Percentiles rank a stretch among this genome's conserved stretches.
Evolutionary conservation across 257 asterid species (phyloP).

Genomic region (Solanum verrucosum): DNA sequence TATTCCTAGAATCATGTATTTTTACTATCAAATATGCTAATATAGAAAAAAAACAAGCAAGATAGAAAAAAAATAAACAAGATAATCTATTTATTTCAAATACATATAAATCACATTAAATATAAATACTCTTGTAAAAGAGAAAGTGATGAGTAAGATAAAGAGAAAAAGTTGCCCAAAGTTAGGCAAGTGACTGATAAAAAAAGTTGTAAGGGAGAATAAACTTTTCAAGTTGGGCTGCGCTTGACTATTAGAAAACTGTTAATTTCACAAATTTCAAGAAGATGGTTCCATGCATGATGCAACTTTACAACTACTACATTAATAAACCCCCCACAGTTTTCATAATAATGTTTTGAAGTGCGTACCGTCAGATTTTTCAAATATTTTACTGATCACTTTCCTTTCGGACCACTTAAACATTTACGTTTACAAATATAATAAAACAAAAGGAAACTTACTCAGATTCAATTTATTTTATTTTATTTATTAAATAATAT

Average conservation of each 20-base stretch:
- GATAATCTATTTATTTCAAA: too few relatives aligned
- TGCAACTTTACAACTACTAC: neutral
- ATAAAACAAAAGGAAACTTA: neutral
- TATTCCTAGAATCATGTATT: too few relatives aligned
- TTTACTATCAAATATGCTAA: too few relatives aligned
- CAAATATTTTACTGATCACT: neutral
- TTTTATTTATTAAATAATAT: too few relatives aligned
- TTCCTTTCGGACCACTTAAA: neutral
- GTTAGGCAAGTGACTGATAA: too few relatives aligned
- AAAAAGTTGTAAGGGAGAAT: neutral
- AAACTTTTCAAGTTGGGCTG: neutral
- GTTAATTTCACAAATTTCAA: neutral
- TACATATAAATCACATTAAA: too few relatives aligned
- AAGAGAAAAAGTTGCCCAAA: too few relatives aligned
- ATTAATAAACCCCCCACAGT: neutral
- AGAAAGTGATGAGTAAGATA: too few relatives aligned
- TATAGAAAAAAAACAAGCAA: accelerated
- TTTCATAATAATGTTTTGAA: neutral
- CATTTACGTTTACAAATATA: neutral
- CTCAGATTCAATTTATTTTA: neutral
- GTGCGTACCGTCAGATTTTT: neutral
- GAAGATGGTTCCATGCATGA: neutral
- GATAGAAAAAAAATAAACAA: accelerated
- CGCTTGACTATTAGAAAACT: neutral
- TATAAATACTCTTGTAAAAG: too few relatives aligned